Evolutionary conservation across 2,329 filamentous ascomycete genomes (phyloP).

Genomic region (Dactylellina cionopaga): DNA sequence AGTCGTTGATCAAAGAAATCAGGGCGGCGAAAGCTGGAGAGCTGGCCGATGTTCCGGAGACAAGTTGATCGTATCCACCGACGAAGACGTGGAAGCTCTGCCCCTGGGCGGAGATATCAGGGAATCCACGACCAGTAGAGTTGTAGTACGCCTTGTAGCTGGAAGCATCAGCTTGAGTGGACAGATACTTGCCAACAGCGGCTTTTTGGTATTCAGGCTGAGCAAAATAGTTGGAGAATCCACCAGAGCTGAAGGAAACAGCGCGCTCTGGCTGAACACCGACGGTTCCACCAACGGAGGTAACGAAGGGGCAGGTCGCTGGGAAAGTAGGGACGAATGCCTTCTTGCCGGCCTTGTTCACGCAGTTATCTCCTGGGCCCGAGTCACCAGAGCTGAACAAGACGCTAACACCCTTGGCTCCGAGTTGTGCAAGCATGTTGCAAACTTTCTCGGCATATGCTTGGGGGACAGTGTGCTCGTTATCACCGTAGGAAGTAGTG

Average conservation of each 20-base stretch:
- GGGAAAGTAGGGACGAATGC: constrained; percentile 72
- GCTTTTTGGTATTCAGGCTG: constrained; percentile 64
- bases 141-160: constrained; percentile 65
- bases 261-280: constrained; percentile 65
- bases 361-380: constrained; percentile 69
- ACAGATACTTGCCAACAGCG: constrained; percentile 63
- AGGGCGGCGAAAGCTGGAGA: constrained; percentile 70
- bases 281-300: constrained; percentile 71
- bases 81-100: constrained; percentile 59
- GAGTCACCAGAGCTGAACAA: constrained; percentile 71
- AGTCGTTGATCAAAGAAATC: constrained; percentile 72
- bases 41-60: constrained; percentile 68
- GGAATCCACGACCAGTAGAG: constrained; percentile 66
- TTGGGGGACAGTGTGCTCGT: constrained; percentile 71
- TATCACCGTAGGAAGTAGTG: constrained; percentile 73
- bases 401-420: constrained; percentile 74
- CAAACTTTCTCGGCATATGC: constrained; percentile 72
- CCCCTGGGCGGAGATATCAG: constrained; percentile 71
- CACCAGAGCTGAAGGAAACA: constrained; percentile 63
- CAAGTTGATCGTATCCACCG: constrained; percentile 58
- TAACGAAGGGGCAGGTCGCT: constrained; percentile 74
- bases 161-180: constrained; percentile 52
- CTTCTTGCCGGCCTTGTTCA: constrained; percentile 69
- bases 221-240: constrained; percentile 67
- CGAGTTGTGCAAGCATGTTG: constrained; percentile 72